These are phyloP conservation scores for Ceratobasidium sp. DNA, from an alignment of 1,284 basidiomycete species.

Conservation along the genomic window DNA sequence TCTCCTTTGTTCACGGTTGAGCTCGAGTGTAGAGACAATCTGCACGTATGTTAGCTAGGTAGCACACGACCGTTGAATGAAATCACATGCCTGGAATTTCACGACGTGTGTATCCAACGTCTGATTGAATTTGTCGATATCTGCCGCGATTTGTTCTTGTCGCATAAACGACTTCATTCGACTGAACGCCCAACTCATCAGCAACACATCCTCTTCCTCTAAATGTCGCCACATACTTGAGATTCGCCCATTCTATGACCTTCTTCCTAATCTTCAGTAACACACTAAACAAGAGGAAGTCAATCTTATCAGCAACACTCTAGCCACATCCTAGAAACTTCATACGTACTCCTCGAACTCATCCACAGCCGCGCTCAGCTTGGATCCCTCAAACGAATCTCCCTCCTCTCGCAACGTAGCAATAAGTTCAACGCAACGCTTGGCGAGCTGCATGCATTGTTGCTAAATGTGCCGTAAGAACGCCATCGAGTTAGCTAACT, in stretches of 20 bases:
- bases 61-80: neutral
- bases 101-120: neutral
- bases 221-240: neutral
- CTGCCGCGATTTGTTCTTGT: neutral
- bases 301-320: neutral
- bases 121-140: conserved; percentile 15
- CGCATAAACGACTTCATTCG: conserved; percentile 13
- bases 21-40: conserved; percentile 11
- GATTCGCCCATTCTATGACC: conserved; percentile 4
- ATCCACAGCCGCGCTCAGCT: conserved; percentile 4
- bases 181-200: neutral
- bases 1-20: conserved; percentile 5
- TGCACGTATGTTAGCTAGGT: neutral
- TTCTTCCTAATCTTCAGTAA: neutral
- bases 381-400: neutral
- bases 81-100: conserved; percentile 1
- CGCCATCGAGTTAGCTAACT: neutral
- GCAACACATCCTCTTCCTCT: neutral
- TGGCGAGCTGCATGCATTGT: conserved; percentile 11
- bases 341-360: conserved; percentile 15
- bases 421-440: conserved; percentile 5
- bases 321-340: neutral
- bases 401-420: neutral
- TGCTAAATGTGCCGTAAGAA: neutral
- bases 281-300: neutral